Base-by-base conservation (phyloP, 2,329 filamentous ascomycete species). In the Elsinoe fawcettii region DNA sequence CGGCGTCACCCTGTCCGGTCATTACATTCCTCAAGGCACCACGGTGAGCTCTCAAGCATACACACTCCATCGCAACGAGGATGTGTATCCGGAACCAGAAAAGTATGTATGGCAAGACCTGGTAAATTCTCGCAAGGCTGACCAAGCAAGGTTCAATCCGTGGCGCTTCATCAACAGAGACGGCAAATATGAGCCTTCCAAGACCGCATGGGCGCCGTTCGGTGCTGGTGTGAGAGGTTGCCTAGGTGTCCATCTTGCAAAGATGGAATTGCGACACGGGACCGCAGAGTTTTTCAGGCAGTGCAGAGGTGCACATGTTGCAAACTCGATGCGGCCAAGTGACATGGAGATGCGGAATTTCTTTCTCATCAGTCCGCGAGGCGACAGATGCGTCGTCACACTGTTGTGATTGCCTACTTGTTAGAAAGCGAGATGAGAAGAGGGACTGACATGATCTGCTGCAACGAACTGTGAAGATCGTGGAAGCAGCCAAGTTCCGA, bases 201-300 rank as follows among this genome's bases (percentile, higher is more conserved):
- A 80, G 55, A 74, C 78, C 2, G 80, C 80, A 12, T 87, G 85
- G 61, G 82, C 83, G 74, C 83, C 84, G 0, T 88, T 88, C 66
- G 82, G 84, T 1, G 85, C 80, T 18, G 86, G 86, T 0, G 81
- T 84, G 0, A 74, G 85, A 23, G 84, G 85, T 69, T 89, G 86
- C 62, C 74, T 89, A 3, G 86, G 85, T 0, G 80, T 83, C 3
- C 84, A 88, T 63, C 80, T 88, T 61, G 85, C 86, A 0, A 69
- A 72, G 18, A 80, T 80, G 67, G 80, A 84, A 63, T 63, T 84
- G 23, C 72, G 80, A 8, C 73, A 80, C 30, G 77, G 73, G 0
- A 71, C 75, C 0, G 76, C 78, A 0, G 68, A 73, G 3, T 80
- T 84, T 66, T 81, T 83, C 64, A 70, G 73, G 0, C 68, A 75